Percentiles rank a stretch among this genome's conserved stretches.
These are phyloP conservation scores for Calycina herbarum DNA, from an alignment of 2,329 filamentous ascomycete genomes.

Conservation along the genomic window DNA sequence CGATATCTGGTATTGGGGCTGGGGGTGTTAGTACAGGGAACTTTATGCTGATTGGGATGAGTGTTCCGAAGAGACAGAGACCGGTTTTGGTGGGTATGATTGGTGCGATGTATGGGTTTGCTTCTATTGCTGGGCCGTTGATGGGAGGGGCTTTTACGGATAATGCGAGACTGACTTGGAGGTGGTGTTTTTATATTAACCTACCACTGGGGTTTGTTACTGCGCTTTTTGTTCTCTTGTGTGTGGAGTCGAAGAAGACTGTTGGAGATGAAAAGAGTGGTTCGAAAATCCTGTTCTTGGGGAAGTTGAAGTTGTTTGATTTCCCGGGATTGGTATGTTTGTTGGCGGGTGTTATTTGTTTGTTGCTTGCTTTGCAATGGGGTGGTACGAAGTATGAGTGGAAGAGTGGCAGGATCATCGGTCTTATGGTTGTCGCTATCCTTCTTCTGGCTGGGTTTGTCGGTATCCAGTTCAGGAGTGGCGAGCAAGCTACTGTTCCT, in stretches of 20 bases:
- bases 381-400: constrained; percentile 39
- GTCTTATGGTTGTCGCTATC: not conserved
- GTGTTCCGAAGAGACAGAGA: not conserved
- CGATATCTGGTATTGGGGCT: constrained; percentile 28
- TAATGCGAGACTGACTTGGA: constrained; percentile 37
- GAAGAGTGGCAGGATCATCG: constrained; percentile 5
- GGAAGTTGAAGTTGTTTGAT: constrained; percentile 39
- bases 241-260: not conserved
- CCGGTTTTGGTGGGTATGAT: constrained; percentile 22
- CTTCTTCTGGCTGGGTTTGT: not conserved
- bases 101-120: constrained; percentile 27
- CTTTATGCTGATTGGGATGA: constrained; percentile 15
- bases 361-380: constrained; percentile 47
- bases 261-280: not conserved
- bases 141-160: constrained; percentile 38
- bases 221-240: too few species aligned
- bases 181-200: constrained; percentile 43
- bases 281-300: not conserved
- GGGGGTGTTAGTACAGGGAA: constrained; percentile 26
- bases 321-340: constrained; percentile 43
- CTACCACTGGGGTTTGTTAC: constrained; percentile 38
- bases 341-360: constrained; percentile 40
- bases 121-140: constrained; percentile 33
- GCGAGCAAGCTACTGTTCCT: not conserved
- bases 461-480: not conserved